Evolutionary conservation across 163 green algal species (phyloP), one percentile per base, ranked within the genome.

Genomic region (Volvox carteri): DNA sequence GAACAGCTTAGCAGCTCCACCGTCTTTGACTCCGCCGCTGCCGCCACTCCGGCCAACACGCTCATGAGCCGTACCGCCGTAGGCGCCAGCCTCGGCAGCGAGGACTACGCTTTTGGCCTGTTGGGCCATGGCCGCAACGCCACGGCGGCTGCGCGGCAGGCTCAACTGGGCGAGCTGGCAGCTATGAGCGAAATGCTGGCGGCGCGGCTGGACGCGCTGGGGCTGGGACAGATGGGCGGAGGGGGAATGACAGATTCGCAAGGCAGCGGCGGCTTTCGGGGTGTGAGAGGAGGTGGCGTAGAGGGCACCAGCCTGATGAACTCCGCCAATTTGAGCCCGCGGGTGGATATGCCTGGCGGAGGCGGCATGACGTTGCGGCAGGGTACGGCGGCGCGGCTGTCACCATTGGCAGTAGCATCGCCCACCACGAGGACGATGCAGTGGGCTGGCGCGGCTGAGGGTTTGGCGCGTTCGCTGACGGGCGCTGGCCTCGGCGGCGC

Each of bases 161-260:
- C 35, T 58, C 81, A 87, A 65, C 81, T 87, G 33, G 81, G 81
- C 2, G 81, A 87, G 67, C 65, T 87, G 81, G 81, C 81, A 4
- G 46, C 48, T 9, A 87, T 87, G 46, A 87, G 67, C 35, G 48
- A 79, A 0, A n/a, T 72, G 21, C 81, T 87, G 65, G 48, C 68
- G 25, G 67, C 67, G 23, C 30, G 67, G 46, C 67, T 87, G 67
- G 81, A 70, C 60, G 79, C 73, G 60, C 60, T 86, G 44, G 79
- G 79, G 30, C 79, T 86, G 42, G 79, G 62, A 1, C 30, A 44
- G 18, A 41, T 44, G 42, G 28, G 9, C 25, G 23, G 23, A 62
- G 73, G 73, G 39, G 42, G 46, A 28, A 8, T 75, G 4, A 19
- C 12, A 9, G 65, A 75, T 12, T 75, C 65, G 65, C 65, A 75